Conservation (phyloP, 495 filamentous ascomycete species). For the Penicillium subrubescens region DNA sequence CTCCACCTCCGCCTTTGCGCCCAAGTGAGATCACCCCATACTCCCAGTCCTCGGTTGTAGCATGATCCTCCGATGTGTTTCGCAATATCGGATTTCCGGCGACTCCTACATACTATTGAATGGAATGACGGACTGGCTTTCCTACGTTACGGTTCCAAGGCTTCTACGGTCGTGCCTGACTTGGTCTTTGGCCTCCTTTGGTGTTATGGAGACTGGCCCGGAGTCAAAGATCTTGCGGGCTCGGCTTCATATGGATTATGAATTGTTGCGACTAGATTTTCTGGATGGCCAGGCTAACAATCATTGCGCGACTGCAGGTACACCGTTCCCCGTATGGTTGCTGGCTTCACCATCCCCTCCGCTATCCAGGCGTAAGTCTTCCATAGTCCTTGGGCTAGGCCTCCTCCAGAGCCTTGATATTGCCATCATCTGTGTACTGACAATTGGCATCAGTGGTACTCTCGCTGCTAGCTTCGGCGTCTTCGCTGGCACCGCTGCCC, state of each 20-base stretch:
- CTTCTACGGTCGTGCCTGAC: not conserved
- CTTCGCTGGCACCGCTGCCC: slow-evolving; percentile 60
- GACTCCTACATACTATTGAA: not conserved
- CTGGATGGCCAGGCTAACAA: slow-evolving; percentile 15
- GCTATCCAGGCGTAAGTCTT: slow-evolving; percentile 53
- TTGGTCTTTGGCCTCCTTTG: not conserved
- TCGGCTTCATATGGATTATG: not conserved
- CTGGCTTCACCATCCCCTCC: slow-evolving; percentile 50
- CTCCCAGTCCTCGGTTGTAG: not conserved
- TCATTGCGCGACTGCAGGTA: slow-evolving; percentile 45
- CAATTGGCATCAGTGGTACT: slow-evolving; percentile 44
- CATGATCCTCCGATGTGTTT: not conserved
- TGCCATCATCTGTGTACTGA: slow-evolving; percentile 11
- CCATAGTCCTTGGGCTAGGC: not conserved
- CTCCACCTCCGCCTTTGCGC: slow-evolving; percentile 42
- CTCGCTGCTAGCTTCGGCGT: slow-evolving; percentile 61
- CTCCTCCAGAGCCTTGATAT: not conserved
- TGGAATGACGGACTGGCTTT: not conserved
- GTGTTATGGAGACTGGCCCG: not conserved
- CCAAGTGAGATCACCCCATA: slow-evolving; percentile 42
- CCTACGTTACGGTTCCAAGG: not conserved
- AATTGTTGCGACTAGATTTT: not conserved
- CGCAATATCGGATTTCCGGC: not conserved
- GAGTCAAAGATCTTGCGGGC: not conserved
- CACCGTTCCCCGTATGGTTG: slow-evolving; percentile 47